These are phyloP conservation scores for Yamadazyma triangularis DNA, from an alignment of 1,139 yeast genomes.

Conservation along the genomic window DNA sequence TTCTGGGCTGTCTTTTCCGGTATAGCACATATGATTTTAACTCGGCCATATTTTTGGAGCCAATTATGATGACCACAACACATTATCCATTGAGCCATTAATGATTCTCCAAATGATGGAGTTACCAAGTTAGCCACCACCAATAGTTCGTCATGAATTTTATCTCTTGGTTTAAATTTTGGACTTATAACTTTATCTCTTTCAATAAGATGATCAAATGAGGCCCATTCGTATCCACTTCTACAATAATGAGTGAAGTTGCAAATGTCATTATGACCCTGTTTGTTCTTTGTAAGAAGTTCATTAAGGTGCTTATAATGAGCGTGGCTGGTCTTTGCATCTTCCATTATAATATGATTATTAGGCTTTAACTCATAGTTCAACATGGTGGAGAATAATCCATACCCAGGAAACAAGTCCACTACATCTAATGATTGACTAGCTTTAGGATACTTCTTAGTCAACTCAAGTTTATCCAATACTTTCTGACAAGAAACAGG, in stretches of 20 bases:
- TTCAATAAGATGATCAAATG: slow-evolving; percentile 45
- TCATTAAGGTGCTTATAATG: slow-evolving; percentile 23
- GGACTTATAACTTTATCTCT: slow-evolving; percentile 41
- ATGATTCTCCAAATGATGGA: slow-evolving; percentile 52
- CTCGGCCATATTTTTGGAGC: slow-evolving; percentile 72
- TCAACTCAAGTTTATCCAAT: slow-evolving; percentile 39
- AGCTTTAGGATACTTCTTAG: slow-evolving; percentile 35
- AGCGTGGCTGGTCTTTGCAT: slow-evolving; percentile 33
- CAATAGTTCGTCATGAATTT: slow-evolving; percentile 59
- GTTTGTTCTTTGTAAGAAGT: slow-evolving; percentile 10
- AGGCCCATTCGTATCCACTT: slow-evolving; percentile 66
- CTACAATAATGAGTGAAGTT: slow-evolving; percentile 26
- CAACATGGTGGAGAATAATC: slow-evolving; percentile 50
- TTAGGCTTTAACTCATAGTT: slow-evolving; percentile 55
- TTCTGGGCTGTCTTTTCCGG: slow-evolving; percentile 59
- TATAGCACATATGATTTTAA: slow-evolving; percentile 62
- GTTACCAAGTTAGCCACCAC: slow-evolving; percentile 57
- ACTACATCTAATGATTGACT: slow-evolving; percentile 47
- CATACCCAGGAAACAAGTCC: slow-evolving; percentile 61
- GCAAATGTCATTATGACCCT: slow-evolving; percentile 18
- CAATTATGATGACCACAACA: slow-evolving; percentile 70
- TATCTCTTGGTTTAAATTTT: slow-evolving; percentile 30
- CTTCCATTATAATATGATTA: slow-evolving; percentile 57
- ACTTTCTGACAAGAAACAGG: slow-evolving; percentile 32
- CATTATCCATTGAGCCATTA: slow-evolving; percentile 71